Evolutionary conservation across 805 yeast species (phyloP), one percentile per base, ranked within the genome.

Genomic region (Candida sithepensis): DNA sequence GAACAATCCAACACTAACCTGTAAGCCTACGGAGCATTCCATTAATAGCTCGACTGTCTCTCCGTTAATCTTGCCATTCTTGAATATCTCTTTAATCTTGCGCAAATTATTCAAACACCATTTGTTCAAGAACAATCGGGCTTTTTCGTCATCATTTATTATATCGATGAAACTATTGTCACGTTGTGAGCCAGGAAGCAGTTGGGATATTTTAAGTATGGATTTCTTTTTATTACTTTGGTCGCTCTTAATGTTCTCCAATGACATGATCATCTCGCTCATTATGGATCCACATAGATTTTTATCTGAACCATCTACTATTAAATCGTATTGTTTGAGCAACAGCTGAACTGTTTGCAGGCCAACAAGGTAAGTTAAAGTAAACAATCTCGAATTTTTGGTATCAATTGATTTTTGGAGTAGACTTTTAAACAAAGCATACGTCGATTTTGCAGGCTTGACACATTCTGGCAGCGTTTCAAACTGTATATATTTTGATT

Each of bases 361-460:
- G 1, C 57, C 58, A 33, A 56, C 51, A 7, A 56, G 36, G 36
- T 56, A 56, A 1, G 57, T 42, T 37, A 56, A 41, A 8, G 48
- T 48, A 14, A 41, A 47, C 12, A 52, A 44, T 21, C 44, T 42
- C 1, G 46, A 16, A 16, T 41, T 48, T 13, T 47, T 41, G 3
- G 47, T 40, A 20, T 44, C 40, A 1, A 44, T 23, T 2, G 58
- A 42, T 26, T 43, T 45, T 5, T 12, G n/a, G 8, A 51, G 44
- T 30, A 45, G 49, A 20, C 44, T 50, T 28, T 40, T 40, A 43
- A 50, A 56, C 6, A 52, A 34, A 3, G 47, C 43, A 30, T 41
- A 54, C 3, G 45, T 30, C 18, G 54, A 28, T 18, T 26, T 45
- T 9, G 43, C 48, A 2, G 49, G 46, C 10, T 26, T 40, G 19